Base-by-base conservation (phyloP, 768 basidiomycete species). In the Coprinopsis sp. region DNA sequence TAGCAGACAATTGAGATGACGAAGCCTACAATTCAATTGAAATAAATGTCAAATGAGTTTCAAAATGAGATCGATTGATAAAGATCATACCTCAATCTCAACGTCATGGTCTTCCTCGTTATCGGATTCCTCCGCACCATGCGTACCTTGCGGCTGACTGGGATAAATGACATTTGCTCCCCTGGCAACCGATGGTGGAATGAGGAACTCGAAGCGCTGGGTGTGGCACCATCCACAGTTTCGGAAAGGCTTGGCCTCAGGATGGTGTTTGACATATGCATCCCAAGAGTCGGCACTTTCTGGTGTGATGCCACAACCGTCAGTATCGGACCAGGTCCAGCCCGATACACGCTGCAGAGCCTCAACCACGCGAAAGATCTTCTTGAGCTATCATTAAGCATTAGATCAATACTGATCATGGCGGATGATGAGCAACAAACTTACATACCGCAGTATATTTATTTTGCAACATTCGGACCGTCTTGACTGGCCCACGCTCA, bases 141-240 rank as follows among this genome's bases (percentile, higher is more conserved):
- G n/a, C n/a, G n/a, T 31, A n/a, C 30, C n/a, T 8, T 8, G n/a
- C 30, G 8, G 10, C 30, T 24, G 47, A 37, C 27, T 16, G 19
- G 44, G 42, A 40, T 45, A 43, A 52, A 49, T 52, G 33, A 54
- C 51, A 43, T 52, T 28, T 4, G 30, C n/a, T n/a, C n/a, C 36
- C 25, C 53, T 19, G 29, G 38, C 11, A 28, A 49, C 42, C 23
- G 27, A 14, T n/a, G 41, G 28, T 0, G 56, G 55, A 49, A 55
- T 51, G 3, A 59, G n/a, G 4, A 18, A 33, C 0, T 21, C 10
- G 6, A 58, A 13, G 23, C 47, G 44, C 4, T 2, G 5, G 7
- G 56, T 34, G 25, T 58, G 47, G 1, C 21, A 13, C 59, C 56
- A 63, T 0, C 59, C 61, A 27, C 54, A 47, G 51, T 61, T 61